Conservation (phyloP, 768 basidiomycete species). For the Dioszegia crocea region DNA sequence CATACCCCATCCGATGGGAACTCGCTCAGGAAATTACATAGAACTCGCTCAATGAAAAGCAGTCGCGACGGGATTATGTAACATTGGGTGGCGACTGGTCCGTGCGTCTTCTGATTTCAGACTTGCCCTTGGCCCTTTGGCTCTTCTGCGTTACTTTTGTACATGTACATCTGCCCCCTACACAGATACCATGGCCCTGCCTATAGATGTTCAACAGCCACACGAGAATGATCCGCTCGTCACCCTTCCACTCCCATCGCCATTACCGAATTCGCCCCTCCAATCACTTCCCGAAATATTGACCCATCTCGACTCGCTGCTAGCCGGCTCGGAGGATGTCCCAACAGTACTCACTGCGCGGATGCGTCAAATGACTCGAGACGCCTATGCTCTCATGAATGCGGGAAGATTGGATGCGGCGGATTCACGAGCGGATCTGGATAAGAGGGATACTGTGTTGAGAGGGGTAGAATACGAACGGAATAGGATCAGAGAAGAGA, state of each 20-base stretch:
- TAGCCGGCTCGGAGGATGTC: slow-evolving; percentile 4
- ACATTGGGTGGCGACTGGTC: neutral
- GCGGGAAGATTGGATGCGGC: slow-evolving; percentile 26
- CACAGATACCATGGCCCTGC: slow-evolving; percentile 25
- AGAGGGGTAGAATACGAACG: slow-evolving; percentile 21
- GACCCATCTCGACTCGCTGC: slow-evolving; percentile 9
- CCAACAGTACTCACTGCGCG: slow-evolving; percentile 18
- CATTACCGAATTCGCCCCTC: slow-evolving; percentile 23
- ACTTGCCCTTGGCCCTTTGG: neutral
- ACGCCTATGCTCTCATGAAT: slow-evolving; percentile 34
- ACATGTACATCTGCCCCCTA: neutral
- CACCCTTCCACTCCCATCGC: slow-evolving; percentile 28
- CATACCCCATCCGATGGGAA: neutral
- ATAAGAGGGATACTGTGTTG: slow-evolving; percentile 32
- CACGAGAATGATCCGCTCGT: slow-evolving; percentile 35
- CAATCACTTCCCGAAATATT: slow-evolving; percentile 21
- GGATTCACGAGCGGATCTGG: slow-evolving; percentile 26
- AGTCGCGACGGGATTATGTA: neutral
- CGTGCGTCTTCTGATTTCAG: no score
- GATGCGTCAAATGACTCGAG: slow-evolving; percentile 29
- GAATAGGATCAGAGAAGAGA: slow-evolving; percentile 27
- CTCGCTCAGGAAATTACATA: neutral
- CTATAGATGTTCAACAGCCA: slow-evolving; percentile 16
- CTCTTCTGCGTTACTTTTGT: no score
- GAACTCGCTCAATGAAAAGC: no score